Base-by-base conservation (phyloP, 192 early-diverging fungal genomes). In the Backusella tarrabulga region DNA sequence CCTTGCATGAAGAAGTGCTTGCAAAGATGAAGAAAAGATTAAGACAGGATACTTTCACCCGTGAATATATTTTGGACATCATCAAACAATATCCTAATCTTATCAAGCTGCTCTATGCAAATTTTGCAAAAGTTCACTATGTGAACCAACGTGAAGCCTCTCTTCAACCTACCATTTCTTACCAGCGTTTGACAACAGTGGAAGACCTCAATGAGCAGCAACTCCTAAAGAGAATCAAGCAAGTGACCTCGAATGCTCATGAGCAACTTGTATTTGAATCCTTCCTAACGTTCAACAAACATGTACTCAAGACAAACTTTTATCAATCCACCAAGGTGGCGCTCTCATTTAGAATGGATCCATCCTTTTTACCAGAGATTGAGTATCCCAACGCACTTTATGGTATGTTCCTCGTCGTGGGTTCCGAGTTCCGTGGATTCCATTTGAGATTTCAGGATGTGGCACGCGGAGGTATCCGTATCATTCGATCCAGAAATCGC, bases 281-380 rank as follows among this genome's bases (percentile, higher is more conserved):
- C 17, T 94, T 97, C 87, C 82, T 98, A 29, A 93, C 93, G 72
- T 98, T 99, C 87, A 99, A 99, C 90, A 90, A 93, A 85, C 94
- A 97, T 83, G 94, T 98, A 29, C 90, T 98, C 77, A 99, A 99
- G 91, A 99, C 98, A 84, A 99, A 99, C 91, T 98, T 99, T 79
- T 99, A 98, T 89, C 97, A 99, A 87, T 93, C 96, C 34, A 98
- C 98, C 82, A 99, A 99, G 92, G 98, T 99, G 15, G 98, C 98
- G 38, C 90, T 99, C 26, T 98, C 96, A 34, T 99, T 99, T 93
- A 92, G 98, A 74, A 88, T 99, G 88, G 93, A 98, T 76, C 93
- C 98, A 9, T 76, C 88, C 23, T 98, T 98, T 87, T 88, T 99
- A 78, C 96, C 97, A 15, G 91, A 90, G 40, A 93, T 97, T 72